Evolutionary conservation across 2,329 filamentous ascomycete genomes (phyloP).

Genomic region (Trichoderma hamatum): DNA sequence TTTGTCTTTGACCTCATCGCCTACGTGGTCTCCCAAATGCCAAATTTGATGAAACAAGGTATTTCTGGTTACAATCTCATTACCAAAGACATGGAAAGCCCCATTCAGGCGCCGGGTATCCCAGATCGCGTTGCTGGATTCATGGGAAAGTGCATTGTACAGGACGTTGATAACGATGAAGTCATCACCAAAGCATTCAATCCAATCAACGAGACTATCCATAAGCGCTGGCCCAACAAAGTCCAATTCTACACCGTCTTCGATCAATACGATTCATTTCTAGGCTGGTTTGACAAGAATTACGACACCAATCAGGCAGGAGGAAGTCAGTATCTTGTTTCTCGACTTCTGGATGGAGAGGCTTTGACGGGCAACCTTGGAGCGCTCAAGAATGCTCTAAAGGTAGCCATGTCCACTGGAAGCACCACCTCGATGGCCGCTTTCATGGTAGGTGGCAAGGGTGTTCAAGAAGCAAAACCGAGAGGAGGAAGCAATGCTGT

Average conservation of each 20-base stretch:
- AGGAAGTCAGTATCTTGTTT: conserved; percentile 43
- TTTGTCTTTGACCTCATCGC: conserved; percentile 52
- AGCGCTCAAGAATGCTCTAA: conserved; percentile 43
- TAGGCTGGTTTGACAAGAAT: conserved; percentile 43
- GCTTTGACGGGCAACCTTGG: conserved; percentile 42
- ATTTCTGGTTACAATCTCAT: conserved; percentile 54
- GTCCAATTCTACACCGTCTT: conserved; percentile 30
- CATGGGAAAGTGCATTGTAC: conserved; percentile 40
- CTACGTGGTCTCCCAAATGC: conserved; percentile 51
- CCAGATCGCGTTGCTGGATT: conserved; percentile 43
- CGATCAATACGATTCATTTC: conserved; percentile 40
- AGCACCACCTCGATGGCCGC: conserved; percentile 38
- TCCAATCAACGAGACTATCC: conserved; percentile 44
- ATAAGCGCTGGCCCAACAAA: conserved; percentile 41
- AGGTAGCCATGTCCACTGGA: conserved; percentile 37
- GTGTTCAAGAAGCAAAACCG: conserved; percentile 47
- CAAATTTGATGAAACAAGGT: conserved; percentile 53
- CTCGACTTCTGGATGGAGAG: conserved; percentile 47
- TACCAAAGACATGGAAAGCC: conserved; percentile 40
- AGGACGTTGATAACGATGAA: conserved; percentile 40
- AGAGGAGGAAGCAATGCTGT: conserved; percentile 51
- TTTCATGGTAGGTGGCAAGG: conserved; percentile 50
- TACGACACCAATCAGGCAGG: conserved; percentile 45
- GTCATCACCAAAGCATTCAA: conserved; percentile 38
- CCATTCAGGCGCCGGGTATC: conserved; percentile 40